Evolutionary conservation across 2,329 filamentous ascomycete species (phyloP).

Genomic region (Penicillium sp.): DNA sequence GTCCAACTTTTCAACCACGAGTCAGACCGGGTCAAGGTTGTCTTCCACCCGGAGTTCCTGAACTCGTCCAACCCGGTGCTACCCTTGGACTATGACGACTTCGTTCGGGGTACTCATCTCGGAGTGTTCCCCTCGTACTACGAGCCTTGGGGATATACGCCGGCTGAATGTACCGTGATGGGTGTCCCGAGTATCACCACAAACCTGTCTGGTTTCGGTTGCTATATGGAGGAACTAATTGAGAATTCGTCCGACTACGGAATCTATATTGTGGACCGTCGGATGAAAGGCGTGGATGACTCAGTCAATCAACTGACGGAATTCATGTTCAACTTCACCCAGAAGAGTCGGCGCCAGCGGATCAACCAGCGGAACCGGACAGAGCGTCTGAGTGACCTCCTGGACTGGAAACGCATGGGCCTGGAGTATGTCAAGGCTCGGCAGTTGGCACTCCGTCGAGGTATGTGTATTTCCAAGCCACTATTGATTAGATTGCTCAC

Average conservation of each 20-base stretch:
- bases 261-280: slow-evolving; percentile 96
- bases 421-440: slow-evolving; percentile 98
- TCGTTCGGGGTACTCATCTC: slow-evolving; percentile 90
- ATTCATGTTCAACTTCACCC: slow-evolving; percentile 87
- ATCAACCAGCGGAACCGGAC: slow-evolving; percentile 98
- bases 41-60: slow-evolving; percentile 97
- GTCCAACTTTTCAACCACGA: slow-evolving; percentile 97
- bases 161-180: slow-evolving; percentile 97
- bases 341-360: slow-evolving; percentile 86
- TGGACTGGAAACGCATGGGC: slow-evolving; percentile 99
- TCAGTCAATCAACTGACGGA: slow-evolving; percentile 89
- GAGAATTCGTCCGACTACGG: slow-evolving; percentile 97
- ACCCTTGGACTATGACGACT: slow-evolving; percentile 94
- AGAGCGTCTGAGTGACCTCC: slow-evolving; percentile 81
- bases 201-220: slow-evolving; percentile 93
- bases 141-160: slow-evolving; percentile 98
- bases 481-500: no score
- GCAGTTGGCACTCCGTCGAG: slow-evolving; percentile 75
- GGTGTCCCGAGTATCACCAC: slow-evolving; percentile 97
- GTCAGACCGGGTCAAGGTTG: slow-evolving; percentile 86
- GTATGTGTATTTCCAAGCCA: no score
- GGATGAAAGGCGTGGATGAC: slow-evolving; percentile 91
- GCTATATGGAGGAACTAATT: slow-evolving; percentile 98
- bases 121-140: slow-evolving; percentile 97
- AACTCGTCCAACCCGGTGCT: slow-evolving; percentile 92